phyloP scores from a whole-genome alignment of 2,329 filamentous ascomycete genomes.

The Thielaviopsis musarum region DNA sequence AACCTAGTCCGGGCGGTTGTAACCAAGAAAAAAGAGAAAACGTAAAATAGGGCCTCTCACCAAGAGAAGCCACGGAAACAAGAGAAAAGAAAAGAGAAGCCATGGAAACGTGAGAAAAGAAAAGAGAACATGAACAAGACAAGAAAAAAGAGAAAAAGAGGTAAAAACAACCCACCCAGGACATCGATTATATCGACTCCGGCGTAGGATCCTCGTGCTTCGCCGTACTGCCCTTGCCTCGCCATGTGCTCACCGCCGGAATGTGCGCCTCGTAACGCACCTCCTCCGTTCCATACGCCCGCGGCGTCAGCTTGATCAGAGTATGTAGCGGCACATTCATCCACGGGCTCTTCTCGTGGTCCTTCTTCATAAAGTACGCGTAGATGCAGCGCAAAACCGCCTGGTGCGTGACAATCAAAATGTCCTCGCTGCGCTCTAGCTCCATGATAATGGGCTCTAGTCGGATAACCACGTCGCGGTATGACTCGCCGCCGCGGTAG shows the following conservation, averaged over 20 bases:
- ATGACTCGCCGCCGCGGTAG: slow-evolving; percentile 87
- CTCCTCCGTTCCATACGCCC: slow-evolving; percentile 86
- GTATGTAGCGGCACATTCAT: slow-evolving; percentile 97
- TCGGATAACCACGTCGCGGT: slow-evolving; percentile 92
- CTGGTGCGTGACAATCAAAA: slow-evolving; percentile 95
- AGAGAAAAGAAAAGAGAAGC: not conserved
- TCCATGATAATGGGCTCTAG: slow-evolving; percentile 99
- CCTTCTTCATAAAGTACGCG: slow-evolving; percentile 96
- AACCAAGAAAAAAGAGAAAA: not conserved
- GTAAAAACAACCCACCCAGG: not conserved
- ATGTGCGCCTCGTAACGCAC: slow-evolving; percentile 80
- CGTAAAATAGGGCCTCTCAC: not conserved
- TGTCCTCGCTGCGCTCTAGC: slow-evolving; percentile 86
- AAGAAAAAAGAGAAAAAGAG: not conserved
- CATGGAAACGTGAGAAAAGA: no score
- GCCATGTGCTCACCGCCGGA: slow-evolving; percentile 88
- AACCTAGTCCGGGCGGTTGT: not conserved
- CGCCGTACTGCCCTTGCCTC: slow-evolving; percentile 81
- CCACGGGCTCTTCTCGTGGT: slow-evolving; percentile 86
- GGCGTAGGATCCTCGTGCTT: slow-evolving; percentile 56
- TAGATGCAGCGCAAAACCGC: slow-evolving; percentile 95
- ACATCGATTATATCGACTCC: slow-evolving; percentile 15
- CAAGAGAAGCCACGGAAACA: not conserved
- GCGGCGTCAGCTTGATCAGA: slow-evolving; percentile 87
- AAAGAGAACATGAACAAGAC: not conserved